phyloP scores from a whole-genome alignment of 1,284 basidiomycete genomes.

The Apiotrichum brassicae region DNA sequence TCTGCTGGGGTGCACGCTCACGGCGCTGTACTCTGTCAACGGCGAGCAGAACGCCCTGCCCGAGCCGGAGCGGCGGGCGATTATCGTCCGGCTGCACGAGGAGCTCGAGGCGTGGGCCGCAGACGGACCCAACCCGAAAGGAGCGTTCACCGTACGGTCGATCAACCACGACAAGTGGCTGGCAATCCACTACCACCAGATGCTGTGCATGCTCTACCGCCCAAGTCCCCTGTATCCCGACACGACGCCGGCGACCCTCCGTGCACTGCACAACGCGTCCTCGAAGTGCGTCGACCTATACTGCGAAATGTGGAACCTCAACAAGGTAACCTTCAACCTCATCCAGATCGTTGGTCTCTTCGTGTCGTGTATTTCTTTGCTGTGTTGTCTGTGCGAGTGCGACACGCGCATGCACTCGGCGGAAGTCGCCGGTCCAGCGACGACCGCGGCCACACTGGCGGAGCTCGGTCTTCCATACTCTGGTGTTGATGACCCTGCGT shows the following conservation, averaged over 20 bases:
- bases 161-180: constrained; percentile 27
- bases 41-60: constrained; percentile 22
- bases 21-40: constrained; percentile 24
- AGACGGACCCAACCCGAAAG: constrained; percentile 13
- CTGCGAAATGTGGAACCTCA: constrained; percentile 24
- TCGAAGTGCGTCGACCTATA: constrained; percentile 25
- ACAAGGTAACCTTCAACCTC: constrained; percentile 28
- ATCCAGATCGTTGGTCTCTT: constrained; percentile 29
- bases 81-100: constrained; percentile 19
- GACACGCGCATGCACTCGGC: constrained; percentile 21
- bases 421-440: neutral
- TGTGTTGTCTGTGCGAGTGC: constrained; percentile 32
- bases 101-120: constrained; percentile 23
- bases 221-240: constrained; percentile 28
- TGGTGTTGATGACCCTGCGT: constrained; percentile 14
- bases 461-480: constrained; percentile 14
- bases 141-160: constrained; percentile 3
- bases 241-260: constrained; percentile 20
- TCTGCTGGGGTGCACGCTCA: constrained; percentile 22
- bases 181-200: constrained; percentile 27
- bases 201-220: constrained; percentile 26
- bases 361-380: constrained; percentile 27
- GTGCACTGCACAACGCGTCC: constrained; percentile 22
- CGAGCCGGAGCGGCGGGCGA: constrained; percentile 17
- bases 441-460: neutral